These are phyloP conservation scores for Gastroboletus turbinatus DNA, from an alignment of 1,284 basidiomycete species.

Conservation along the genomic window DNA sequence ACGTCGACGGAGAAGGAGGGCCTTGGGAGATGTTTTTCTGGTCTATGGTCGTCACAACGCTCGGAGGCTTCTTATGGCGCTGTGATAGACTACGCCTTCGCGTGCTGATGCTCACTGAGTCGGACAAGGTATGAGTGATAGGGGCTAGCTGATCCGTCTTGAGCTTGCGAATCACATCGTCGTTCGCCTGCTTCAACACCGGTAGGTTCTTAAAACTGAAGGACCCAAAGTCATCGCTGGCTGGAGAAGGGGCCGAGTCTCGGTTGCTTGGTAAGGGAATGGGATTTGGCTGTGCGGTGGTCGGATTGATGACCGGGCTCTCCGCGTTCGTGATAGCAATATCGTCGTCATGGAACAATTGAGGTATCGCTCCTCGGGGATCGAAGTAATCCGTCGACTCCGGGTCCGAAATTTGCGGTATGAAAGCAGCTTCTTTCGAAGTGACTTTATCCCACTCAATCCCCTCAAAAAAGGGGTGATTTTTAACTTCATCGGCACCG, in stretches of 20 bases:
- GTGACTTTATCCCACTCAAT: conserved; percentile 95
- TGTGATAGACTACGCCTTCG: conserved; percentile 74
- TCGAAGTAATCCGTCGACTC: conserved; percentile 99
- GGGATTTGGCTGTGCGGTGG: conserved; percentile 46
- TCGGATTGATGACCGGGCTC: conserved; percentile 43
- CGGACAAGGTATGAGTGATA: conserved; percentile 68
- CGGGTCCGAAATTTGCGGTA: conserved; percentile 92
- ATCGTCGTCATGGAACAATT: conserved; percentile 87
- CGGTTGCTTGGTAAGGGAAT: conserved; percentile 46
- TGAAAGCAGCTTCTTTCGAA: conserved; percentile 88
- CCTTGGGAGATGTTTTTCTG: conserved; percentile 58
- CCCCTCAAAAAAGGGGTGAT: conserved; percentile 87
- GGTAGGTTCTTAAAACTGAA: conserved; percentile 99
- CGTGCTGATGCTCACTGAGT: conserved; percentile 54
- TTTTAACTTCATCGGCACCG: conserved; percentile 92
- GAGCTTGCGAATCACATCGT: conserved; percentile 96
- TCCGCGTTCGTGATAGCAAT: conserved; percentile 53
- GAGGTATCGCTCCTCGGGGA: conserved; percentile 86
- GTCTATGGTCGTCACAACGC: conserved; percentile 69
- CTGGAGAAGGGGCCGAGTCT: conserved; percentile 48
- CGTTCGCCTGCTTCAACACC: conserved; percentile 96
- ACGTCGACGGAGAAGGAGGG: conserved; percentile 88
- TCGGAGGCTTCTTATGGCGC: conserved; percentile 74
- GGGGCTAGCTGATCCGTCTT: conserved; percentile 80
- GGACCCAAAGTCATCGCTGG: conserved; percentile 90